These are phyloP conservation scores for Solanum sitiens DNA, from an alignment of 257 asterid genomes.

Conservation along the genomic window DNA sequence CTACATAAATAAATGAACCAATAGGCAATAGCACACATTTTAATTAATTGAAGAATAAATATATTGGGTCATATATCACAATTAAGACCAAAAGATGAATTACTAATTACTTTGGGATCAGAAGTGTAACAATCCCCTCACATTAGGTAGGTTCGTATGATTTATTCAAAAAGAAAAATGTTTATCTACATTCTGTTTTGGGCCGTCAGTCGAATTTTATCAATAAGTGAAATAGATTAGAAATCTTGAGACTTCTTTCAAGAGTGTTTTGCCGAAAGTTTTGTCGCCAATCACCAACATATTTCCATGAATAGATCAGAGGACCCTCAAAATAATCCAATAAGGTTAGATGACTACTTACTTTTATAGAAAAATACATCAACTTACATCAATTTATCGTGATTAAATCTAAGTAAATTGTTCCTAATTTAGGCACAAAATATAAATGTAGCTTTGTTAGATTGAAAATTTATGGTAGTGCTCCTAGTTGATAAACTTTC, in stretches of 20 bases:
- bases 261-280: not conserved
- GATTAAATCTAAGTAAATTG: too few species aligned
- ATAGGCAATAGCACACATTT: not conserved
- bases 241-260: not conserved
- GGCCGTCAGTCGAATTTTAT: not conserved
- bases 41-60: not conserved
- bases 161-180: not conserved
- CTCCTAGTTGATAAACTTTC: not conserved
- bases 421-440: not conserved
- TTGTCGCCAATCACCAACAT: not conserved
- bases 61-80: not conserved
- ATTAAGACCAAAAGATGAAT: not conserved
- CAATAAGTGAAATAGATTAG: not conserved
- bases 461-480: not conserved
- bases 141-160: not conserved
- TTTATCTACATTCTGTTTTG: not conserved
- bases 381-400: too few species aligned
- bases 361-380: too few species aligned
- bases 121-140: not conserved
- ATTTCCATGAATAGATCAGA: not conserved
- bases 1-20: not conserved
- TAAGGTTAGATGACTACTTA: not conserved
- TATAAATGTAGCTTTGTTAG: not conserved
- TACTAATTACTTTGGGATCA: not conserved
- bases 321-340: not conserved